These are phyloP conservation scores for Filobasidium uniguttulatum DNA, from an alignment of 1,284 basidiomycete species.

Conservation along the genomic window DNA sequence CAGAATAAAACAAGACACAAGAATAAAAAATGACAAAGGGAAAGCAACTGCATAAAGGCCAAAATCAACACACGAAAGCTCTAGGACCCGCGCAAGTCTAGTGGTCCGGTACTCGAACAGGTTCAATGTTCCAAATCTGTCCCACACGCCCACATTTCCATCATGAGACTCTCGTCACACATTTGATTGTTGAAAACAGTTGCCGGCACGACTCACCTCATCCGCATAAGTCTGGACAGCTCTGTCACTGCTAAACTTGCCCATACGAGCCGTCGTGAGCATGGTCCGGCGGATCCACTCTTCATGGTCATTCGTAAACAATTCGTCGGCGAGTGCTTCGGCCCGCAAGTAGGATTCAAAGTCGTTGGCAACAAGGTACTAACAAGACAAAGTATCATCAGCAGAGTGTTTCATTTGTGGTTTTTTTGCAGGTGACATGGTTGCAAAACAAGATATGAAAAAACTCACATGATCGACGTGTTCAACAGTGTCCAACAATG, in stretches of 20 bases:
- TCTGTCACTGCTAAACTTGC: constrained; percentile 83
- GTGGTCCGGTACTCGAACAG: constrained; percentile 24
- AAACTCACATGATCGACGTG: constrained; percentile 47
- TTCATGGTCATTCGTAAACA: constrained; percentile 55
- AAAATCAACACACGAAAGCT: neutral
- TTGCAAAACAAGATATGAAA: too few species aligned
- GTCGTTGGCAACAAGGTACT: constrained; percentile 69
- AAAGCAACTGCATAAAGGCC: neutral
- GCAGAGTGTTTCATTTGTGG: neutral
- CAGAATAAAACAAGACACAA: too few species aligned
- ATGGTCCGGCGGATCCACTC: constrained; percentile 88
- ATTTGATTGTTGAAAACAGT: too few species aligned
- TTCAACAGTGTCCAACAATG: constrained; percentile 41
- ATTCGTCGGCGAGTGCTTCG: constrained; percentile 68
- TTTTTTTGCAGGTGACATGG: constrained; percentile 4
- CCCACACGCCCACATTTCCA: neutral
- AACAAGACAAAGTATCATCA: constrained; percentile 4
- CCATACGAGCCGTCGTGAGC: constrained; percentile 75
- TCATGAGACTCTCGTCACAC: too few species aligned
- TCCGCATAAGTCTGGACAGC: constrained; percentile 75
- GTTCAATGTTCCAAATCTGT: constrained; percentile 21
- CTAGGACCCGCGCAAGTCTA: too few species aligned
- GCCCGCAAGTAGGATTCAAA: constrained; percentile 79
- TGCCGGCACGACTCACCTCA: constrained; percentile 21
- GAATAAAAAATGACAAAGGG: too few species aligned